Evolutionary conservation across 2,329 filamentous ascomycete species (phyloP).

Genomic region (Epichloe aotearoae): DNA sequence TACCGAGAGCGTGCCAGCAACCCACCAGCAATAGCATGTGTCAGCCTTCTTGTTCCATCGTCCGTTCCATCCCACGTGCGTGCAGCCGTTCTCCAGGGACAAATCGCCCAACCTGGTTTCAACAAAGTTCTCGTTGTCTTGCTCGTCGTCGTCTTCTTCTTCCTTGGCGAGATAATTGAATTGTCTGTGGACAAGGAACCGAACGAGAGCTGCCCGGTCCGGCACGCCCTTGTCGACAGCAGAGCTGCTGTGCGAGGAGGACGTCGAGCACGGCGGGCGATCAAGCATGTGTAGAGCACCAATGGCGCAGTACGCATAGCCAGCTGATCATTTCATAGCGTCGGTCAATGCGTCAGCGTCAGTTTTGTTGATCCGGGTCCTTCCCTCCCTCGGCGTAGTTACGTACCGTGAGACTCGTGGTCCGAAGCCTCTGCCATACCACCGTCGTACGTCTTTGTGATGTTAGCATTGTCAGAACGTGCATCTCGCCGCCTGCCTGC

Average conservation of each 20-base stretch:
- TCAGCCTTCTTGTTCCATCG: slow-evolving; percentile 84
- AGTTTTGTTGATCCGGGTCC: not conserved
- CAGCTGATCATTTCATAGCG: slow-evolving; percentile 37
- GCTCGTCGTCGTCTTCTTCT: slow-evolving; percentile 32
- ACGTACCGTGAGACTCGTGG: slow-evolving; percentile 69
- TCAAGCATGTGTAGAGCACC: slow-evolving; percentile 65
- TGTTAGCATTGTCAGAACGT: not conserved
- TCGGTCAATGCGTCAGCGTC: not conserved
- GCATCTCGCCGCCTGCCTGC: not conserved
- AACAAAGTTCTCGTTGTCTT: slow-evolving; percentile 26
- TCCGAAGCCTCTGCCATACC: slow-evolving; percentile 67
- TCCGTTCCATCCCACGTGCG: slow-evolving; percentile 71
- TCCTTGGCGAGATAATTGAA: slow-evolving; percentile 41
- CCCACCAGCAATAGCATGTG: slow-evolving; percentile 96
- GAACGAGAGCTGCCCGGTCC: slow-evolving; percentile 19
- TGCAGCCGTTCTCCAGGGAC: slow-evolving; percentile 17
- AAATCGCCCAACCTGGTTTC: slow-evolving; percentile 22
- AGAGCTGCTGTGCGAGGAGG: slow-evolving; percentile 5
- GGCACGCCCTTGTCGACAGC: slow-evolving; percentile 23
- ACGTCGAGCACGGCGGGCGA: slow-evolving; percentile 32
- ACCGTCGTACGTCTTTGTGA: slow-evolving; percentile 65
- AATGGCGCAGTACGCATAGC: slow-evolving; percentile 83
- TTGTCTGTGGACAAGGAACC: slow-evolving; percentile 54
- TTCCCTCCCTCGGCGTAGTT: too few species aligned
- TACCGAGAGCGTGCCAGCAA: slow-evolving; percentile 47